Evolutionary conservation across 176 grass and related monocot species (phyloP).

Genomic region (Oryza rufipogon): DNA sequence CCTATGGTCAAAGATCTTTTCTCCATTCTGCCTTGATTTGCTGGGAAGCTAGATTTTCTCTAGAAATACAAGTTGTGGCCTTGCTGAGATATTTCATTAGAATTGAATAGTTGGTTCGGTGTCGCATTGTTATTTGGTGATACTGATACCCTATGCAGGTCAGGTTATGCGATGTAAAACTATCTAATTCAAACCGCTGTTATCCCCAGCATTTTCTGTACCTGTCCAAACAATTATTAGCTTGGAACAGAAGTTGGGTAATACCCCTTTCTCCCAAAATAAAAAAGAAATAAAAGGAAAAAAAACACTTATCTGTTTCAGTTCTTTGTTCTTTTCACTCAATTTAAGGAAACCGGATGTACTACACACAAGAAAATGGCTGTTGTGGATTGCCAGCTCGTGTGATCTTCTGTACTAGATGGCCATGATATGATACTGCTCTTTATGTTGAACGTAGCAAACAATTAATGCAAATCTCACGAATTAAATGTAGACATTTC

Average conservation of each 20-base stretch:
- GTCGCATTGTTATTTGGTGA: background rate
- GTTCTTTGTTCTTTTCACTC: background rate
- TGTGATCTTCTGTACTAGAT: conserved; percentile 21
- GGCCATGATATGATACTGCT: conserved; percentile 22
- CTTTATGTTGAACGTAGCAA: conserved; percentile 7
- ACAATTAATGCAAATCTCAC: background rate
- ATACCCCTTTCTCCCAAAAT: background rate
- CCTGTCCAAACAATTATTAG: background rate
- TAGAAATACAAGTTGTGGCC: background rate
- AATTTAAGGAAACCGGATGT: background rate
- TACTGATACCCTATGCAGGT: background rate
- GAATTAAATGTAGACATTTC: conserved; percentile 28
- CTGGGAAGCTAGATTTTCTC: conserved; percentile 36
- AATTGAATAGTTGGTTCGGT: background rate
- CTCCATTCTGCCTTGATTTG: conserved; percentile 27
- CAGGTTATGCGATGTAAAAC: background rate
- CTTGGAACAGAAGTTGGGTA: background rate
- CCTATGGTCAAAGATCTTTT: background rate
- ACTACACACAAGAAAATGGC: background rate
- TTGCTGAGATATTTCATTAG: background rate
- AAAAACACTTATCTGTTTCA: background rate
- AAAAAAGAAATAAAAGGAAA: background rate
- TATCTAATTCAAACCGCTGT: background rate
- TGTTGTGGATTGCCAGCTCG: background rate
- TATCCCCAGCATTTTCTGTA: background rate